Evolutionary conservation across 257 asterid genomes (phyloP).

Genomic region (Fraxinus pennsylvanica): DNA sequence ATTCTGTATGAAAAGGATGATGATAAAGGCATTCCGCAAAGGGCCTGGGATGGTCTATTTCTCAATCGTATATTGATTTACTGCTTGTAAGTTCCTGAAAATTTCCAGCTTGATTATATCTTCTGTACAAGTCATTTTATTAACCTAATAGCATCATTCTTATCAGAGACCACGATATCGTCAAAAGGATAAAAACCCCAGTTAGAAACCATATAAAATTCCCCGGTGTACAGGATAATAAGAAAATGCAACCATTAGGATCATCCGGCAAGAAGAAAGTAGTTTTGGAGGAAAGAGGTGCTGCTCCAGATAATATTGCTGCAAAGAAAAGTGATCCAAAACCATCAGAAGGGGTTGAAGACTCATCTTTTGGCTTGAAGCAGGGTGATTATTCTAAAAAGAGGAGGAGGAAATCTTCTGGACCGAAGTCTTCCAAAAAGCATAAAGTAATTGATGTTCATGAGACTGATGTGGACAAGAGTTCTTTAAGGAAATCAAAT

Average conservation of each 20-base stretch:
- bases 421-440: conserved; percentile 35
- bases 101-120: conserved; percentile 6
- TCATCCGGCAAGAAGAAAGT: conserved; percentile 27
- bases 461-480: conserved; percentile 23
- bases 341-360: conserved; percentile 39
- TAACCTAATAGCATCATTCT: conserved; percentile 13
- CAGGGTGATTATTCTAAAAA: conserved; percentile 40
- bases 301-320: conserved; percentile 21
- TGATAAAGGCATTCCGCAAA: conserved; percentile 34
- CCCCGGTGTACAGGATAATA: conserved; percentile 47
- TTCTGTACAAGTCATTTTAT: conserved; percentile 11
- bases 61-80: conserved; percentile 73
- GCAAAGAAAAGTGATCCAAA: conserved; percentile 29
- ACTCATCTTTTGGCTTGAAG: conserved; percentile 34
- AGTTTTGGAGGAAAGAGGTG: conserved; percentile 14
- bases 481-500: conserved; percentile 31
- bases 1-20: conserved; percentile 47
- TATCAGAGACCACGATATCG: conserved; percentile 68
- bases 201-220: conserved; percentile 68
- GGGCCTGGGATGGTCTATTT: conserved; percentile 85
- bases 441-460: conserved; percentile 31
- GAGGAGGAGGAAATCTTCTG: conserved; percentile 36
- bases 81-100: conserved; percentile 65
- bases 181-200: conserved; percentile 53
- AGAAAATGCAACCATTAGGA: conserved; percentile 29